These are phyloP conservation scores for Thinopyrum elongatum DNA, from an alignment of 176 grass and related monocot species.

Conservation along the genomic window DNA sequence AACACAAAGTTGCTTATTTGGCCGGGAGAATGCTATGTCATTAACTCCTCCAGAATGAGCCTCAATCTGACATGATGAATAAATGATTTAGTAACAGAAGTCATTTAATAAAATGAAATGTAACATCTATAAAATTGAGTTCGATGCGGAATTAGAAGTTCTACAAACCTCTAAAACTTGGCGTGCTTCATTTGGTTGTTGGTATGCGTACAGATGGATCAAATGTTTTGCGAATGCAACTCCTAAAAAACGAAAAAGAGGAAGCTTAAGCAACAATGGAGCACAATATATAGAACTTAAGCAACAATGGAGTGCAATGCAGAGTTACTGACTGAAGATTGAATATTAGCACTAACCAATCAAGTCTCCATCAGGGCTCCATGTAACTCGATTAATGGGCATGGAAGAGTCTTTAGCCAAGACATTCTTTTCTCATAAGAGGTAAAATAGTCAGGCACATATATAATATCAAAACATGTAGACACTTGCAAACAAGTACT, in stretches of 20 bases:
- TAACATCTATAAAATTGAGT: slow-evolving; percentile 22
- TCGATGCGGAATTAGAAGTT: not conserved
- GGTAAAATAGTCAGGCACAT: slow-evolving; percentile 24
- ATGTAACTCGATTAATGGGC: slow-evolving; percentile 77
- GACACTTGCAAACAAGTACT: slow-evolving; percentile 20
- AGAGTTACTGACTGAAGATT: slow-evolving; percentile 15
- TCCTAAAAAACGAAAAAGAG: slow-evolving; percentile 45
- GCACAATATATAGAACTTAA: not conserved
- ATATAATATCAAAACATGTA: slow-evolving; percentile 21
- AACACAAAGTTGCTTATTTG: slow-evolving; percentile 81
- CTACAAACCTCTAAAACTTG: slow-evolving; percentile 72
- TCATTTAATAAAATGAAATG: not conserved
- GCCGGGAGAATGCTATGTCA: slow-evolving; percentile 94
- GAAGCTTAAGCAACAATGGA: slow-evolving; percentile 17
- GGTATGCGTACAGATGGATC: slow-evolving; percentile 85
- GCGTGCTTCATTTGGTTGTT: slow-evolving; percentile 70
- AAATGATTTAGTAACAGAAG: slow-evolving; percentile 5
- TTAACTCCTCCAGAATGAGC: slow-evolving; percentile 93
- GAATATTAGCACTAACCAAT: slow-evolving; percentile 59
- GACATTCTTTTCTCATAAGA: slow-evolving; percentile 46
- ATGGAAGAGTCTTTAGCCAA: slow-evolving; percentile 66
- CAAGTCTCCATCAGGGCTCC: slow-evolving; percentile 93
- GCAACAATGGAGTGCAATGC: not conserved
- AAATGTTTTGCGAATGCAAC: slow-evolving; percentile 90
- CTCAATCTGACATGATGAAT: slow-evolving; percentile 64